phyloP scores from a whole-genome alignment of 2,329 filamentous ascomycete species.

The Chrysosporium queenslandicum region DNA sequence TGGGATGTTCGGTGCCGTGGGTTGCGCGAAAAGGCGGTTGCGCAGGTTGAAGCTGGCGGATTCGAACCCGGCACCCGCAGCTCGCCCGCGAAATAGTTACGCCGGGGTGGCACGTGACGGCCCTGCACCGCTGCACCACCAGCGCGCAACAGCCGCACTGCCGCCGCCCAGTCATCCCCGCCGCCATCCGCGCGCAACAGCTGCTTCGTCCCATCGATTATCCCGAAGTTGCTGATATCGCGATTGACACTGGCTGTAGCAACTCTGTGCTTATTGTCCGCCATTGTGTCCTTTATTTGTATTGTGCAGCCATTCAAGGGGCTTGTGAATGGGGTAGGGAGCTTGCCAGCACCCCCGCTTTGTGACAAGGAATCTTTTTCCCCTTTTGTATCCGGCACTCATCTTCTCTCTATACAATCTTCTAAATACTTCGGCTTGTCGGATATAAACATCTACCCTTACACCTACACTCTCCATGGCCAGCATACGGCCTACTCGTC shows the following conservation, averaged over 20 bases:
- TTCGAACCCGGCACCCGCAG: constrained; percentile 4
- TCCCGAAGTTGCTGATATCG: background rate
- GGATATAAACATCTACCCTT: background rate
- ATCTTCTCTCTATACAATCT: background rate
- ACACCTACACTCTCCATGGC: constrained; percentile 9
- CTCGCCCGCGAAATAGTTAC: too few species aligned
- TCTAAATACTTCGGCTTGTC: background rate
- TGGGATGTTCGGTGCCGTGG: too few species aligned
- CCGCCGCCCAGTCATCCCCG: background rate
- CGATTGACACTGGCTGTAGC: too few species aligned
- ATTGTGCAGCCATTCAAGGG: too few species aligned
- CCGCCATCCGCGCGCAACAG: constrained; percentile 7
- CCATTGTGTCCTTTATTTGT: background rate
- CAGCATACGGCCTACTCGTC: constrained; percentile 15
- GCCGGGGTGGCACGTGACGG: constrained; percentile 14
- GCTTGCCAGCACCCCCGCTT: too few species aligned
- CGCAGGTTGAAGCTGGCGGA: background rate
- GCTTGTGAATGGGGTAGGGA: too few species aligned
- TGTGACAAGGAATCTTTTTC: too few species aligned
- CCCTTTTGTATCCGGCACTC: background rate
- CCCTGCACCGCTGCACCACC: constrained; percentile 14
- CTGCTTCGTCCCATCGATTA: background rate
- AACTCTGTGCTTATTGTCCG: background rate
- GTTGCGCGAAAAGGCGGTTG: too few species aligned
- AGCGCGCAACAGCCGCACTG: background rate